Conservation (phyloP, 192 early-diverging fungal genomes). For the Coemansia sp. region DNA sequence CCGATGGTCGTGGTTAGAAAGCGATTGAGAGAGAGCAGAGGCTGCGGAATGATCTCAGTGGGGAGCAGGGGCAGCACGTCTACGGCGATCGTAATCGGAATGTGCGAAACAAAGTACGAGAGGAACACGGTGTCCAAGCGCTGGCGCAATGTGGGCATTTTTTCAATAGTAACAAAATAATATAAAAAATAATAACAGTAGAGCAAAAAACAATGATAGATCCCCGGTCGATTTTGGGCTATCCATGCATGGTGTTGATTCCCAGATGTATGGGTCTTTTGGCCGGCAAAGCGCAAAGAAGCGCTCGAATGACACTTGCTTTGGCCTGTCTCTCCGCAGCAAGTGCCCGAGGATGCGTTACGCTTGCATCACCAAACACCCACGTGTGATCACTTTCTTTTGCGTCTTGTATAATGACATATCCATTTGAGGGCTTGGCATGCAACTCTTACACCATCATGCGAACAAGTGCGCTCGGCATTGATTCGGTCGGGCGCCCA, state of each 20-base stretch:
- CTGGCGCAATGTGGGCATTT: conserved; percentile 7
- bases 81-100: conserved; percentile 64
- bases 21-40: conserved; percentile 31
- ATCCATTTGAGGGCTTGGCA: not conserved
- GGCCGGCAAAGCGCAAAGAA: not conserved
- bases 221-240: no score
- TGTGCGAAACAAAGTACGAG: conserved; percentile 69
- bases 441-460: not conserved
- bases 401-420: not conserved
- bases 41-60: conserved; percentile 23
- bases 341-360: not conserved
- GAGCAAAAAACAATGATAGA: not conserved
- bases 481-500: no score
- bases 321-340: not conserved
- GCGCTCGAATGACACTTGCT: no score
- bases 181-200: not conserved
- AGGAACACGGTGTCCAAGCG: conserved; percentile 63
- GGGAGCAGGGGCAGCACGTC: conserved; percentile 62
- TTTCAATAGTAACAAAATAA: not conserved
- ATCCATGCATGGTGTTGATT: not conserved
- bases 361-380: not conserved
- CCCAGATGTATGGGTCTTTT: not conserved
- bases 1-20: conserved; percentile 56
- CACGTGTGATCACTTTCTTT: not conserved
- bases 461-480: no score